Percentiles rank a stretch among this genome's conserved stretches.
These are phyloP conservation scores for Xylariaceae sp. DNA, from an alignment of 2,329 filamentous ascomycete genomes.

Conservation along the genomic window DNA sequence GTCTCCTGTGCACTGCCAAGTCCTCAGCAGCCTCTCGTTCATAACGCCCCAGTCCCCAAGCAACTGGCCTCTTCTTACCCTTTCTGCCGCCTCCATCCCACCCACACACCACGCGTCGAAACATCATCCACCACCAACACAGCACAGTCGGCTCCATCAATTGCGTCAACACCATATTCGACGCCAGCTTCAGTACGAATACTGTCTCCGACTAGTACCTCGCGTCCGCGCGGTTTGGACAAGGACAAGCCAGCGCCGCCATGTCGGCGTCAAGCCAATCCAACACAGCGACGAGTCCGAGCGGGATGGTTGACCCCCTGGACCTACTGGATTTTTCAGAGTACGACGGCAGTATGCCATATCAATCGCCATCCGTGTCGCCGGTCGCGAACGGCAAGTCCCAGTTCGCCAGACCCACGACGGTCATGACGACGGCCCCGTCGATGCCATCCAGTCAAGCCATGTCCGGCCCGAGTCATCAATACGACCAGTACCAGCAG, in stretches of 20 bases:
- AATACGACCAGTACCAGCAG: constrained; percentile 92
- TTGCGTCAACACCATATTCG: neutral
- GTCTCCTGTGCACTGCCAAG: neutral
- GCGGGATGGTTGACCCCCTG: constrained; percentile 37
- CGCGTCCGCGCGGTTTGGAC: neutral
- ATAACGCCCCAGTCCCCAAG: constrained; percentile 14
- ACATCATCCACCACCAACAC: constrained; percentile 4
- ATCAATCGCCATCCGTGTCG: constrained; percentile 54
- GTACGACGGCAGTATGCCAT: constrained; percentile 55
- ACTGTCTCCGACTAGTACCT: neutral
- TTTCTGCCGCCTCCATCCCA: constrained; percentile 4
- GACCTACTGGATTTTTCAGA: constrained; percentile 55
- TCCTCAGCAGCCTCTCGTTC: constrained; percentile 9
- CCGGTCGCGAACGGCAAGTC: constrained; percentile 46
- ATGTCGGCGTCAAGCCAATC: constrained; percentile 16
- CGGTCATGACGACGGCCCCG: constrained; percentile 47
- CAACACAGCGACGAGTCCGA: constrained; percentile 12
- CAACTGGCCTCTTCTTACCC: constrained; percentile 8
- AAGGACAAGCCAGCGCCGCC: neutral
- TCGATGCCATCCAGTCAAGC: constrained; percentile 46
- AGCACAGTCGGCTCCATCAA: neutral
- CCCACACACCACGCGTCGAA: constrained; percentile 1
- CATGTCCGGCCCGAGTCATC: constrained; percentile 78
- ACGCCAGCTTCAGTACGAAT: neutral
- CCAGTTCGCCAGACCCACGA: constrained; percentile 43